Evolutionary conservation across 1,284 basidiomycete genomes (phyloP).

Genomic region (Ganoderma meredithae): DNA sequence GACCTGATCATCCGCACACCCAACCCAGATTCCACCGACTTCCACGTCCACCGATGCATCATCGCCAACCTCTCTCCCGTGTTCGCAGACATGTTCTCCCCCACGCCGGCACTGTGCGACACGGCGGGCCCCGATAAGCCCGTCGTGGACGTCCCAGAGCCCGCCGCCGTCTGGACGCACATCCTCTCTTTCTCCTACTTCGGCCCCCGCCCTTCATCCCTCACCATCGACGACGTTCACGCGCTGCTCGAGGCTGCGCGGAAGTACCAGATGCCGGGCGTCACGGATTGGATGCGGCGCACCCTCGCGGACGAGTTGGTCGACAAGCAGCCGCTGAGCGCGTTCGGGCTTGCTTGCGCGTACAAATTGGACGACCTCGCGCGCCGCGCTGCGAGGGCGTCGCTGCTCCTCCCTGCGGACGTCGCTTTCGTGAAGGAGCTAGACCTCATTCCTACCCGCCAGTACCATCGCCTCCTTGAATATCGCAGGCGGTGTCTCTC

Average conservation of each 20-base stretch:
- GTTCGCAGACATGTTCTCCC: constrained; percentile 31
- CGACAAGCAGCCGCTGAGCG: background rate
- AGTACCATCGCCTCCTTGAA: background rate
- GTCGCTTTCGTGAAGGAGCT: background rate
- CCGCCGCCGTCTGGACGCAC: constrained; percentile 6
- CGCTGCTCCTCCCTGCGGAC: background rate
- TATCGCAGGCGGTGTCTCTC: background rate
- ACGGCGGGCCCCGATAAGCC: background rate
- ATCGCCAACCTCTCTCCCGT: constrained; percentile 36
- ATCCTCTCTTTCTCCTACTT: constrained; percentile 10
- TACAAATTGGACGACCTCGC: constrained; percentile 13
- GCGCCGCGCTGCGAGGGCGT: constrained; percentile 7
- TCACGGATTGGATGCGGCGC: constrained; percentile 4
- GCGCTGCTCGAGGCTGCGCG: constrained; percentile 8
- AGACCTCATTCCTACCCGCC: background rate
- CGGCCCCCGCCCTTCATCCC: background rate
- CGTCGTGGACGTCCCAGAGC: background rate
- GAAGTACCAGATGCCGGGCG: constrained; percentile 13
- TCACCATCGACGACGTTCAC: constrained; percentile 7
- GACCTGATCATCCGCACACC: constrained; percentile 41
- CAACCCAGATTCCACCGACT: constrained; percentile 29
- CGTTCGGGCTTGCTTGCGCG: constrained; percentile 19
- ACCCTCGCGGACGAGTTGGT: background rate
- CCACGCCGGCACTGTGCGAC: background rate
- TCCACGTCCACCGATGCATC: constrained; percentile 24